Evolutionary conservation across 768 basidiomycete species (phyloP).

Genomic region (Sporobolomyces roseus): DNA sequence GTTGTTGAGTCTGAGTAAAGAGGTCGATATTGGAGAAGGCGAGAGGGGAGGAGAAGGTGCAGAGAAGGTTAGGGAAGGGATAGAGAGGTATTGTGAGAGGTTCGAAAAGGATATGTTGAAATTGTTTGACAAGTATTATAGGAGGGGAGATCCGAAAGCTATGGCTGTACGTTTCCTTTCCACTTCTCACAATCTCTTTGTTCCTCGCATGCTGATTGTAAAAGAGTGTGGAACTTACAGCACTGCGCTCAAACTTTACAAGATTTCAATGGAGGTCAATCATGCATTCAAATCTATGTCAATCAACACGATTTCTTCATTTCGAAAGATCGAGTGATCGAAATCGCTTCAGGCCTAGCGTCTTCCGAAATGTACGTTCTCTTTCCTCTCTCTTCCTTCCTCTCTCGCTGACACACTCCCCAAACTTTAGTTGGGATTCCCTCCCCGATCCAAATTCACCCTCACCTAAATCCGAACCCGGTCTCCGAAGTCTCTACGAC

Average conservation of each 20-base stretch:
- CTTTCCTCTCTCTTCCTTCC: background rate
- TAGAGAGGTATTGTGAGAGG: slow-evolving; percentile 96
- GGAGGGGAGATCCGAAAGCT: slow-evolving; percentile 96
- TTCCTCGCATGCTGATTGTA: slow-evolving; percentile 1
- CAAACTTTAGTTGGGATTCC: slow-evolving; percentile 64
- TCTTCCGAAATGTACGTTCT: slow-evolving; percentile 49
- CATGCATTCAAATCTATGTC: slow-evolving; percentile 96
- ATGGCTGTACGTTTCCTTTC: slow-evolving; percentile 71
- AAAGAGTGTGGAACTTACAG: slow-evolving; percentile 53
- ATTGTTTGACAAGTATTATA: slow-evolving; percentile 90
- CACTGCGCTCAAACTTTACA: slow-evolving; percentile 94
- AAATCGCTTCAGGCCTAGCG: slow-evolving; percentile 47
- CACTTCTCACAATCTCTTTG: background rate
- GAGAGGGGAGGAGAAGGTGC: slow-evolving; percentile 53
- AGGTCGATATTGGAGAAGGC: slow-evolving; percentile 70
- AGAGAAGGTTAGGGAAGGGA: slow-evolving; percentile 69
- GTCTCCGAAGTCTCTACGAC: slow-evolving; percentile 69
- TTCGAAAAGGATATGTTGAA: slow-evolving; percentile 98
- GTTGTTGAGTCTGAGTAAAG: slow-evolving; percentile 80
- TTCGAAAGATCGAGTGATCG: slow-evolving; percentile 67
- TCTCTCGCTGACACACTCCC: background rate
- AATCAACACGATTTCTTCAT: slow-evolving; percentile 99
- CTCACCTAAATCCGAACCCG: slow-evolving; percentile 73
- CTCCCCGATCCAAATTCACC: slow-evolving; percentile 73
- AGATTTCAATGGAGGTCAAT: slow-evolving; percentile 95